Conservation (phyloP, 257 asterid genomes). For the Osmanthus fragrans region DNA sequence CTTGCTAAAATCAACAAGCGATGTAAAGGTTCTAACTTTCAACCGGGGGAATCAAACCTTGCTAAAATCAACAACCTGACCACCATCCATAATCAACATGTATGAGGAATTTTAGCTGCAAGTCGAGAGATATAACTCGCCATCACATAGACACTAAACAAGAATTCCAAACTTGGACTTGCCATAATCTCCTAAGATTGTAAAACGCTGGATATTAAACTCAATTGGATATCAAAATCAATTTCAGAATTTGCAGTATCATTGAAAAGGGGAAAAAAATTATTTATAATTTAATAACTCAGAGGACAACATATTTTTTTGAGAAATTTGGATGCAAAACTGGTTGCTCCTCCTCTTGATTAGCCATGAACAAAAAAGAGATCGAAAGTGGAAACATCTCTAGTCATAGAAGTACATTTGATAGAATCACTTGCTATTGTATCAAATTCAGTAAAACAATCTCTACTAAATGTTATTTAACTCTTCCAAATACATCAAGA, state of each 20-base stretch:
- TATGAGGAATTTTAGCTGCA: neutral
- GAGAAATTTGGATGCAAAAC: neutral
- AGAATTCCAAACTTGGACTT: neutral
- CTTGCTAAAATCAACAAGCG: too few species aligned
- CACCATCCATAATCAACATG: neutral
- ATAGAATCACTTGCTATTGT: neutral
- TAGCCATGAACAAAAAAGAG: neutral
- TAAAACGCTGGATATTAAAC: neutral
- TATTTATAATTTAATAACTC: neutral
- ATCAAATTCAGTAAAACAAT: neutral
- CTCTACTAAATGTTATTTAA: neutral
- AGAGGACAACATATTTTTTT: neutral
- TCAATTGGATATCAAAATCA: neutral
- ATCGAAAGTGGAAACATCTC: neutral
- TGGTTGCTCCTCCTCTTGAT: neutral
- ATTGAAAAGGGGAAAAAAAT: too few species aligned
- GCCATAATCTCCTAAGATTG: neutral
- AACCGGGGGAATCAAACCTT: neutral
- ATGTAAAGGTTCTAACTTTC: neutral
- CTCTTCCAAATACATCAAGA: neutral
- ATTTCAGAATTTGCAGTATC: neutral
- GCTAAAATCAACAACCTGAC: neutral
- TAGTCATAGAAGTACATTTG: neutral
- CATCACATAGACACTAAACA: conserved; percentile 7
- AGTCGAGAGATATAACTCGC: neutral